A percentile compares a stretch with the other conserved stretches of the same genome.
These are phyloP conservation scores for Silybum marianum DNA, from an alignment of 129 eudicot genomes.

Conservation along the genomic window DNA sequence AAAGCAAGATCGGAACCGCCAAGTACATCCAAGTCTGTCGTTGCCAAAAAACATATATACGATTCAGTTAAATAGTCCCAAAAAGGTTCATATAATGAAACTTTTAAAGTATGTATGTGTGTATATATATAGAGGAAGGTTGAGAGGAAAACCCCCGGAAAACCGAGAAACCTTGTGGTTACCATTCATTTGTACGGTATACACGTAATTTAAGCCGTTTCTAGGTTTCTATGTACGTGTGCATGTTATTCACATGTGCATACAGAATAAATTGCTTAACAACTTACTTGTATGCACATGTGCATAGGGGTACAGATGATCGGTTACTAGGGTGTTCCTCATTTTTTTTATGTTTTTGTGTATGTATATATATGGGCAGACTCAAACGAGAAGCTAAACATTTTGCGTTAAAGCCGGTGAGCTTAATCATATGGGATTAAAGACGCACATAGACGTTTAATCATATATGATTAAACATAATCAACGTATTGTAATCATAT, in stretches of 20 bases:
- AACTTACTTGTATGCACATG: not conserved
- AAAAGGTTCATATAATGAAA: not conserved
- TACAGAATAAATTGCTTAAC: too few relatives aligned
- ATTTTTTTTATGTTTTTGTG: not conserved
- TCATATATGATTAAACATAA: too few relatives aligned
- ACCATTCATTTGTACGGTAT: not conserved
- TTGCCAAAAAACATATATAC: not conserved
- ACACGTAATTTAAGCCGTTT: not conserved
- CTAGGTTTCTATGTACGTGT: too few relatives aligned
- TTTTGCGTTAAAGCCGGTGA: too few relatives aligned
- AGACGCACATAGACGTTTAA: too few relatives aligned
- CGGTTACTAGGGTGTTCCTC: not conserved
- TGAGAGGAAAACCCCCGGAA: not conserved
- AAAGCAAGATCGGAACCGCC: slow-evolving; percentile 53
- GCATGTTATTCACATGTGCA: too few relatives aligned
- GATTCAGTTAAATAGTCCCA: not conserved
- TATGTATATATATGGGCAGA: too few relatives aligned
- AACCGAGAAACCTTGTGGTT: not conserved
- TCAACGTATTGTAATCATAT: too few relatives aligned
- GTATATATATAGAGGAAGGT: not conserved
- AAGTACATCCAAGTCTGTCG: slow-evolving; percentile 79
- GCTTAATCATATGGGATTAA: too few relatives aligned
- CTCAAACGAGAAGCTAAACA: too few relatives aligned
- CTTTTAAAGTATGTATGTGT: not conserved
- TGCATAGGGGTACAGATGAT: not conserved